phyloP scores from a whole-genome alignment of 768 basidiomycete genomes.

The Rhodotorula babjevae region DNA sequence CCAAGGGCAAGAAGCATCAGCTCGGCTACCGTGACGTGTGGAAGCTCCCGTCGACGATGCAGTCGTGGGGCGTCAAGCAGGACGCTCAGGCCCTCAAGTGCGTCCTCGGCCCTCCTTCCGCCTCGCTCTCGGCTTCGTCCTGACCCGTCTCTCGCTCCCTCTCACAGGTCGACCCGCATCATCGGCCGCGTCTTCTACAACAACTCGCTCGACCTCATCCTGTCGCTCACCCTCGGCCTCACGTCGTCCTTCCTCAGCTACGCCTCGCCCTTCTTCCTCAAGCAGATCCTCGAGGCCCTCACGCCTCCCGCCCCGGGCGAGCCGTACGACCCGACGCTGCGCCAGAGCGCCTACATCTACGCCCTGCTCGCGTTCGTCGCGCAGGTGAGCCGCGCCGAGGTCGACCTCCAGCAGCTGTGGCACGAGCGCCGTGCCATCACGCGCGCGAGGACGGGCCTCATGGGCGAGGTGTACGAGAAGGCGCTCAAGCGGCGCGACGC shows the following conservation, averaged over 20 bases:
- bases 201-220: constrained; percentile 32
- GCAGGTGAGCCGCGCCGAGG: constrained; percentile 32
- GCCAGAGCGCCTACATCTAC: constrained; percentile 36
- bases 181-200: constrained; percentile 27
- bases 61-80: constrained; percentile 6
- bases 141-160: neutral
- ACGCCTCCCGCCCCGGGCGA: neutral
- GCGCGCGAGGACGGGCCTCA: constrained; percentile 12
- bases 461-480: constrained; percentile 38
- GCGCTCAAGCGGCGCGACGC: constrained; percentile 33
- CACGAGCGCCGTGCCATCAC: constrained; percentile 23
- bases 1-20: constrained; percentile 7
- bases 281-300: constrained; percentile 33
- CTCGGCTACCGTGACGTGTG: constrained; percentile 31
- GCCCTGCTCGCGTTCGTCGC: constrained; percentile 33
- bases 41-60: constrained; percentile 19
- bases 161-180: constrained; percentile 17
- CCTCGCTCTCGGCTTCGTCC: neutral
- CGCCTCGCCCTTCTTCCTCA: constrained; percentile 28
- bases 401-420: constrained; percentile 37
- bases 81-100: constrained; percentile 4
- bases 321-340: constrained; percentile 1
- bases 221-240: constrained; percentile 21
- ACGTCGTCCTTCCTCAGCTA: constrained; percentile 23
- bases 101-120: neutral